Conservation (phyloP, 495 filamentous ascomycete genomes). For the Daldinia decipiens region DNA sequence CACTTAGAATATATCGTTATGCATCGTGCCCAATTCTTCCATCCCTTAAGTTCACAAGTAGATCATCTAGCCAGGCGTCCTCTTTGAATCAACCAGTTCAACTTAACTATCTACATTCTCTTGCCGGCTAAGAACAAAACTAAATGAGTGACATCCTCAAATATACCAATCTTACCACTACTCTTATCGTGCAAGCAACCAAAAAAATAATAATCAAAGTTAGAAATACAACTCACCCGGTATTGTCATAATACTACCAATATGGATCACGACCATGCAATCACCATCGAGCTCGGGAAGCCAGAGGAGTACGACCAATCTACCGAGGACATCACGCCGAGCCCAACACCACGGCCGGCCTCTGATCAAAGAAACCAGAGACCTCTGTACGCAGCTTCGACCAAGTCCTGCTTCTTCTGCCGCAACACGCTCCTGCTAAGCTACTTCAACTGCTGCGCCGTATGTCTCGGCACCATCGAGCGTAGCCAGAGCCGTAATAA, state of each 20-base stretch:
- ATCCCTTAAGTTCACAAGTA: not conserved
- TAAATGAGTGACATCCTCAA: constrained; percentile 4
- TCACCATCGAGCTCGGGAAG: constrained; percentile 29
- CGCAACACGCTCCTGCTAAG: constrained; percentile 39
- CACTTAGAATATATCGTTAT: not conserved
- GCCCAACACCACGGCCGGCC: not conserved
- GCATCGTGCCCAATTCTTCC: not conserved
- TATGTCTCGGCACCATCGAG: constrained; percentile 31
- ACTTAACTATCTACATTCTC: constrained; percentile 35
- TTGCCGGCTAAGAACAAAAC: constrained; percentile 11
- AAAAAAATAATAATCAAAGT: not conserved
- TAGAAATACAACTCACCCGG: constrained; percentile 6
- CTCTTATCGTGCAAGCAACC: not conserved
- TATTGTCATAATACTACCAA: not conserved
- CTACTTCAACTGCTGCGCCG: constrained; percentile 44
- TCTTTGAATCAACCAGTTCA: not conserved
- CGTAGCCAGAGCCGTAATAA: not conserved
- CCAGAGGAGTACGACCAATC: constrained; percentile 13
- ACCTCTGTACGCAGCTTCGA: not conserved
- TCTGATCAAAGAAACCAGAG: not conserved
- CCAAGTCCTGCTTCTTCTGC: constrained; percentile 52
- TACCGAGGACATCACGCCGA: constrained; percentile 6
- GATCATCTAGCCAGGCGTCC: not conserved
- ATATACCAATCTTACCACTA: not conserved
- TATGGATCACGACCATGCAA: not conserved